Conservation (phyloP, 371 early-diverging fungal genomes). For the Umbelopsis sp. region DNA sequence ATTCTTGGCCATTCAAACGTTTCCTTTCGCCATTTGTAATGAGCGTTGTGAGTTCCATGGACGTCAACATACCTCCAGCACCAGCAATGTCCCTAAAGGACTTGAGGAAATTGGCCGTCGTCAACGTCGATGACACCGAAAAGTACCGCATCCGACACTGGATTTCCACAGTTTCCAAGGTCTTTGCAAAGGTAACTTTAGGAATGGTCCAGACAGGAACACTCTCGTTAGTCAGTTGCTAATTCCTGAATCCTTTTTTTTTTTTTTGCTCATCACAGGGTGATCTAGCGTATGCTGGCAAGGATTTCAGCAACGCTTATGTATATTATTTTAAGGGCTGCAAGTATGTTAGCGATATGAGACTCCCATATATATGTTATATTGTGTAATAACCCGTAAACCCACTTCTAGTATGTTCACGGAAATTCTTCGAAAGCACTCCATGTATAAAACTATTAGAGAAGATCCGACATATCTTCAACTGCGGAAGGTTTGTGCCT, state of each 20-base stretch:
- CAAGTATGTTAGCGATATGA: slow-evolving; percentile 23
- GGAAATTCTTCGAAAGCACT: slow-evolving; percentile 31
- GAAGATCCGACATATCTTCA: slow-evolving; percentile 23
- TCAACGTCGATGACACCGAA: slow-evolving; percentile 27
- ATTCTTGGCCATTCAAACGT: neutral
- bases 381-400: too few relatives aligned
- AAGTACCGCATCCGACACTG: slow-evolving; percentile 21
- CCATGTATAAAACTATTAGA: slow-evolving; percentile 23
- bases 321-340: slow-evolving; percentile 36
- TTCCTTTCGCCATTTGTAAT: neutral
- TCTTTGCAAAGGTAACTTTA: neutral
- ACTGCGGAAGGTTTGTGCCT: slow-evolving; percentile 29
- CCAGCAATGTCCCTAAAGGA: slow-evolving; percentile 21
- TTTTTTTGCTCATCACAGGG: slow-evolving; percentile 22
- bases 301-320: slow-evolving; percentile 36
- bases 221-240: neutral
- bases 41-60: slow-evolving; percentile 7
- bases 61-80: neutral
- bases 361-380: too few relatives aligned
- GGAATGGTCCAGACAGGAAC: neutral
- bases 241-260: neutral
- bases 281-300: slow-evolving; percentile 24
- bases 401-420: slow-evolving; percentile 26
- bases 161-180: slow-evolving; percentile 18
- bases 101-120: slow-evolving; percentile 25